Evolutionary conservation across 805 yeast species (phyloP), one percentile per base, ranked within the genome.

Genomic region (Candida yuanshanica): DNA sequence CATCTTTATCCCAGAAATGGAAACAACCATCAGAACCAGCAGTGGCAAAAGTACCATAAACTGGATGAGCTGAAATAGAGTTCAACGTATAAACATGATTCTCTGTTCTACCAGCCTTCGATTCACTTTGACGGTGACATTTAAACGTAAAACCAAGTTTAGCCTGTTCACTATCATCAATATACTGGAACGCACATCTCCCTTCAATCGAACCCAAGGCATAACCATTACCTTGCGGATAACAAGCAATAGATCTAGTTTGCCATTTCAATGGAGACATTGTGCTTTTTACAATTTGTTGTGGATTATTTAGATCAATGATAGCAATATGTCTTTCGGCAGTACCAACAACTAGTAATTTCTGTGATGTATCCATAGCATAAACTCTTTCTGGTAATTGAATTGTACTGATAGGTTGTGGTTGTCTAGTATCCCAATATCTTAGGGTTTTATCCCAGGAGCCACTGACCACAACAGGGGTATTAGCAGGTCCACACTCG

Each of bases 171-270:
- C 71, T 72, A 20, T 87, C 96, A 54, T 86, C 95, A 41, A 91
- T 79, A 60, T 90, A 93, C 59, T 88, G 95, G 52, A 93, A 81
- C 12, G 95, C 95, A 65, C 98, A 88, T 50, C 99, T 75, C 25
- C 98, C 98, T 65, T 93, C 99, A 36, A 91, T 78, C 7, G 95
- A 83, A 5, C 96, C 98, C 37, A 93, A 65, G 1, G 96, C 96
- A 63, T 75, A 93, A 9, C 98, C 97, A 55, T 85, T 82, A 11
- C 95, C 98, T 48, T 79, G 81, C n/a, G 90, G 90, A 61, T 81
- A 87, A 59, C 98, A 91, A 12, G 83, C 68, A 2, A 93, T 71
- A 2, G 83, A 67, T 48, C 96, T 72, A 0, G 96, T 89, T 68
- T 90, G 97, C 78, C 81, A 82, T 65, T 89, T 88, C 53, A 93